Percentiles rank a stretch among this genome's conserved stretches.
Evolutionary conservation across 768 basidiomycete genomes (phyloP).

Genomic region (Tylopilus felleus): DNA sequence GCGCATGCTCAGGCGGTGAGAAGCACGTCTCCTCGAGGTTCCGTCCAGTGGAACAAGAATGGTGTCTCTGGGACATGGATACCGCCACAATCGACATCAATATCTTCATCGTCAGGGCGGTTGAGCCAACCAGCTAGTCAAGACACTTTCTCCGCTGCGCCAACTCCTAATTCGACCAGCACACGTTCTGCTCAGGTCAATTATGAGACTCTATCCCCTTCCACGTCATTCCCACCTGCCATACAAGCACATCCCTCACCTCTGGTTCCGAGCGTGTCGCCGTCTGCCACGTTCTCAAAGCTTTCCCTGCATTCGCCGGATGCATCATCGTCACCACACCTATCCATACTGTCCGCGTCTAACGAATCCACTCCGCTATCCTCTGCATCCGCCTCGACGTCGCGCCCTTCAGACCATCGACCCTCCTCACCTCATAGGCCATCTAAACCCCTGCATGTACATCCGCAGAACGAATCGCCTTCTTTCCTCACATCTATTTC

Average conservation of each 20-base stretch:
- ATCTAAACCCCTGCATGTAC: slow-evolving; percentile 28
- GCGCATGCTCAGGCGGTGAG: slow-evolving; percentile 16
- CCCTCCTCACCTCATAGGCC: slow-evolving; percentile 12
- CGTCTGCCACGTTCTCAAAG: slow-evolving; percentile 49
- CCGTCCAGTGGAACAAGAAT: slow-evolving; percentile 15
- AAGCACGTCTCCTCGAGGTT: slow-evolving; percentile 19
- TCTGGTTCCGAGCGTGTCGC: slow-evolving; percentile 33
- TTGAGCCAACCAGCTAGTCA: slow-evolving; percentile 9
- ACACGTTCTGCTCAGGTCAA: neutral
- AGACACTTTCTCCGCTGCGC: neutral
- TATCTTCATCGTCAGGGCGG: neutral
- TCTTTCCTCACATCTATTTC: slow-evolving; percentile 3
- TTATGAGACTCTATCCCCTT: neutral
- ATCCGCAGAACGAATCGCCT: slow-evolving; percentile 21
- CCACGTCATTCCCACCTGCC: neutral
- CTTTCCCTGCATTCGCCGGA: slow-evolving; percentile 45
- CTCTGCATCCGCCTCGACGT: neutral
- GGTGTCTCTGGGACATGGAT: slow-evolving; percentile 9
- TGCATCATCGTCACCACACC: slow-evolving; percentile 9
- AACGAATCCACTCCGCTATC: slow-evolving; percentile 1
- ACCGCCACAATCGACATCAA: slow-evolving; percentile 9
- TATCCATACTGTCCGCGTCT: slow-evolving; percentile 9
- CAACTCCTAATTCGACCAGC: neutral
- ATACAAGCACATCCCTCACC: neutral
- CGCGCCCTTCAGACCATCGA: neutral